Percentiles rank a stretch among this genome's conserved stretches.
Conservation (phyloP, 1,284 basidiomycete species). For the Boletellus dicymbophilus region DNA sequence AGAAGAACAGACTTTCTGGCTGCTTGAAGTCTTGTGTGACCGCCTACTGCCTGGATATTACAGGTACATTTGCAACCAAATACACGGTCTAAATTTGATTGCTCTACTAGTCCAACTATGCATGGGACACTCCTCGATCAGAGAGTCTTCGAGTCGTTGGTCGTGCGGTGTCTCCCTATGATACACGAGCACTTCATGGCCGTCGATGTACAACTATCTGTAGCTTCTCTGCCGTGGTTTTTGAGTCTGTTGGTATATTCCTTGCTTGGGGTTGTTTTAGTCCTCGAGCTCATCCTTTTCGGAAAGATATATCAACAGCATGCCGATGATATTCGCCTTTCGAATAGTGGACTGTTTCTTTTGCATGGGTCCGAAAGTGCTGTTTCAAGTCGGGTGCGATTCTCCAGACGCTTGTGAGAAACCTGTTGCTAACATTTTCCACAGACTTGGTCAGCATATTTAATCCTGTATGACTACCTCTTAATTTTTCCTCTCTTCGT, state of each 20-base stretch:
- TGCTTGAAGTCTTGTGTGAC: conserved; percentile 95
- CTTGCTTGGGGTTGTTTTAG: neutral
- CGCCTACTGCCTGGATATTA: conserved; percentile 97
- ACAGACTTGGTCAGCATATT: conserved; percentile 45
- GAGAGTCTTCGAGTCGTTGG: conserved; percentile 97
- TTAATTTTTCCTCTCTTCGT: conserved; percentile 7
- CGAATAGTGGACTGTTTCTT: conserved; percentile 99
- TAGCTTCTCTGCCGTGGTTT: conserved; percentile 99
- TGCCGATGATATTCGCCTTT: conserved; percentile 99
- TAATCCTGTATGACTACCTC: neutral
- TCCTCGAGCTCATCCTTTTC: conserved; percentile 5
- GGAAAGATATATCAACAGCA: conserved; percentile 91
- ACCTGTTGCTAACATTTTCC: conserved; percentile 15
- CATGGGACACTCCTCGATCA: conserved; percentile 98
- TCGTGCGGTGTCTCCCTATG: conserved; percentile 86
- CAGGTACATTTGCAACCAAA: conserved; percentile 56
- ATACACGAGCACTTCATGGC: conserved; percentile 92
- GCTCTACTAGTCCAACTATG: conserved; percentile 82
- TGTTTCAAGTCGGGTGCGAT: conserved; percentile 94
- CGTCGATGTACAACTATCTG: conserved; percentile 96
- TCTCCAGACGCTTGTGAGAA: neutral
- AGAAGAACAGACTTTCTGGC: conserved; percentile 99
- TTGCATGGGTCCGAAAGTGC: conserved; percentile 97
- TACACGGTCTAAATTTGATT: conserved; percentile 5
- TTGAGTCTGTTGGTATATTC: conserved; percentile 71